Percentiles rank a stretch among this genome's conserved stretches.
Conservation (phyloP, 108 stramenopile species). For the Pseudonitzschia pungens region DNA sequence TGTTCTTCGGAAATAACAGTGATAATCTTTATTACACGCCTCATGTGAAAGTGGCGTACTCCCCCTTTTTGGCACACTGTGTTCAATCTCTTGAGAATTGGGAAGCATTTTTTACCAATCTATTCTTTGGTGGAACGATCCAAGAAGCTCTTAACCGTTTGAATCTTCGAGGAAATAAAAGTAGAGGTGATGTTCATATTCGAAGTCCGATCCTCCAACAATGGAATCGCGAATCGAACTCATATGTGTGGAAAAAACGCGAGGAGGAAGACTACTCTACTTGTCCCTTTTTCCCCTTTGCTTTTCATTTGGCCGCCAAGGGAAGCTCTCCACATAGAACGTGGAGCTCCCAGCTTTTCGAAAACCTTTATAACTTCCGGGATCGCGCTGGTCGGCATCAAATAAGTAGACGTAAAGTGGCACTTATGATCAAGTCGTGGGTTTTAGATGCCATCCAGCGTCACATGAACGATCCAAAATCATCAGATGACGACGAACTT, state of each 20-base stretch:
- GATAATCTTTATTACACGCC: conserved; percentile 38
- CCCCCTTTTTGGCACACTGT: conserved; percentile 41
- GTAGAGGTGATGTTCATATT: conserved; percentile 24
- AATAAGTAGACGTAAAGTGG: conserved; percentile 17
- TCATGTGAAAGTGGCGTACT: conserved; percentile 30
- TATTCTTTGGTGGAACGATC: conserved; percentile 45
- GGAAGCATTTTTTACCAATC: conserved; percentile 25
- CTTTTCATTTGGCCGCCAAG: conserved; percentile 33
- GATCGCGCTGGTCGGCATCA: not conserved
- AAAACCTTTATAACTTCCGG: conserved; percentile 13
- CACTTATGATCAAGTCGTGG: conserved; percentile 28
- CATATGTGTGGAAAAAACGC: conserved; percentile 8
- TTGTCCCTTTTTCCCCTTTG: conserved; percentile 36
- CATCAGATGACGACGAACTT: conserved; percentile 35
- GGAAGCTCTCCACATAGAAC: conserved; percentile 26
- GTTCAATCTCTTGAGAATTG: conserved; percentile 32
- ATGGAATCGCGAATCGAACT: conserved; percentile 11
- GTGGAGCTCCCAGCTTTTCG: conserved; percentile 31
- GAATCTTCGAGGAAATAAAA: conserved; percentile 18
- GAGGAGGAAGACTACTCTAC: conserved; percentile 34
- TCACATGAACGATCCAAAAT: conserved; percentile 35
- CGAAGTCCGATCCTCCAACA: conserved; percentile 35
- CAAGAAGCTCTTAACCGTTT: conserved; percentile 28
- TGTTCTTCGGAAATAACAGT: conserved; percentile 41
- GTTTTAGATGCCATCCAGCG: conserved; percentile 21